Percentiles rank a stretch among this genome's conserved stretches.
phyloP scores from a whole-genome alignment of 768 basidiomycete genomes.

The Pleurotus giganteus region DNA sequence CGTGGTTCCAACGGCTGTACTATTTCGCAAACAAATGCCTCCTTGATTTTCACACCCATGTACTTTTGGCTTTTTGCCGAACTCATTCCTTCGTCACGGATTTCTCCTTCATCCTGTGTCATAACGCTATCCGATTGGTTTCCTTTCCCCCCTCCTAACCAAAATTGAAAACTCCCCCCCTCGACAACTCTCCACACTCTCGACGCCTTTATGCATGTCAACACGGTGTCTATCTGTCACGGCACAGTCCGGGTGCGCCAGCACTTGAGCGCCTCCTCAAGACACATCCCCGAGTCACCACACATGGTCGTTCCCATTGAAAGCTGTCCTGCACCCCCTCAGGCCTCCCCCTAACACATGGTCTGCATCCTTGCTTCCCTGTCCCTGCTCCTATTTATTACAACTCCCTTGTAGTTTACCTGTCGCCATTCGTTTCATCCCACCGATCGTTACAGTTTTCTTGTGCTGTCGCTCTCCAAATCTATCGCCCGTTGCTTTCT shows the following conservation, averaged over 20 bases:
- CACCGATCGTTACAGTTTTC: not conserved
- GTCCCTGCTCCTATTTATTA: conserved; percentile 1
- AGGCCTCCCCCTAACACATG: no score
- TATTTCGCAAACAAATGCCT: not conserved
- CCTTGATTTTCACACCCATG: not conserved
- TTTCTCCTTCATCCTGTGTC: not conserved
- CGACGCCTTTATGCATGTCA: not conserved
- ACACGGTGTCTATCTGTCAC: not conserved
- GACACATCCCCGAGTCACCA: conserved; percentile 2
- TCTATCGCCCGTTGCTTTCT: not conserved
- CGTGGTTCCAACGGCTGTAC: no score
- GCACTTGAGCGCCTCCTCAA: not conserved
- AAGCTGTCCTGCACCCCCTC: no score
- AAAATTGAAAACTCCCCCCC: conserved; percentile 3
- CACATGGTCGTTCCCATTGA: no score
- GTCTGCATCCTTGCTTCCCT: not conserved
- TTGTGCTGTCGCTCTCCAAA: not conserved
- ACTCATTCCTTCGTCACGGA: not conserved
- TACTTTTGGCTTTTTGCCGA: not conserved
- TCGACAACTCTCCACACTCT: not conserved
- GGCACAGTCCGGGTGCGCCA: not conserved
- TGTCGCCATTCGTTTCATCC: not conserved
- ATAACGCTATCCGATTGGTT: not conserved
- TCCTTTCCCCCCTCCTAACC: conserved; percentile 1
- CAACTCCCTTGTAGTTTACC: not conserved